Conservation (phyloP, 2,329 filamentous ascomycete species). For the Phyllosticta paracitricarpa region DNA sequence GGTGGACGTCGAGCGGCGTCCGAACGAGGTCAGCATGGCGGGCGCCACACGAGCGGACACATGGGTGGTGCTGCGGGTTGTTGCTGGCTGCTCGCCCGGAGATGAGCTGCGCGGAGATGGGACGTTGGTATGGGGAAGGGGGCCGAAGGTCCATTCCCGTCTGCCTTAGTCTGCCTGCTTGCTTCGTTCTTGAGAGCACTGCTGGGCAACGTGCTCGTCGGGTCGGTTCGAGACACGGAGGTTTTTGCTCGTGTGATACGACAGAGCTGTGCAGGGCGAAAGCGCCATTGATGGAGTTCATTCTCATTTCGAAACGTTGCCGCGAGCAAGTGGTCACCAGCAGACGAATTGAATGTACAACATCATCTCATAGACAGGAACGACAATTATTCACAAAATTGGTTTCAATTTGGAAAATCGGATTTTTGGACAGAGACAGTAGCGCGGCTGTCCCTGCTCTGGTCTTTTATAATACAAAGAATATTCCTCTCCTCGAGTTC, state of each 20-base stretch:
- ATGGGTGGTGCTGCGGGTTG: background rate
- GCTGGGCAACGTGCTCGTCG: background rate
- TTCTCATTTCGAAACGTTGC: background rate
- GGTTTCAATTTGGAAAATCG: background rate
- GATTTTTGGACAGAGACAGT: background rate
- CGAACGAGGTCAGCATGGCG: background rate
- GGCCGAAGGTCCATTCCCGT: background rate
- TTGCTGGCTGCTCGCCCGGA: background rate
- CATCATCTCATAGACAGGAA: background rate
- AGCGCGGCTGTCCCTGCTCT: background rate
- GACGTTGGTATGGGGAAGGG: background rate
- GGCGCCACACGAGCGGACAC: background rate
- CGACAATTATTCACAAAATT: background rate
- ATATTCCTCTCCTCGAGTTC: background rate
- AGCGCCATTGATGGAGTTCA: background rate
- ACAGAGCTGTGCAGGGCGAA: background rate
- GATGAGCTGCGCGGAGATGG: background rate
- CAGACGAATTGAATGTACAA: background rate
- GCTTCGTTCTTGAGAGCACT: background rate
- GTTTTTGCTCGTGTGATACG: background rate
- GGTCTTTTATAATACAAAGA: background rate
- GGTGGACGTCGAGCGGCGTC: background rate
- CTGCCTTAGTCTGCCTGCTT: background rate
- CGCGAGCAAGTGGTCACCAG: background rate
- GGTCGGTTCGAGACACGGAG: background rate